Conservation (phyloP, 306 rosid species). For the Styphnolobium japonicum region DNA sequence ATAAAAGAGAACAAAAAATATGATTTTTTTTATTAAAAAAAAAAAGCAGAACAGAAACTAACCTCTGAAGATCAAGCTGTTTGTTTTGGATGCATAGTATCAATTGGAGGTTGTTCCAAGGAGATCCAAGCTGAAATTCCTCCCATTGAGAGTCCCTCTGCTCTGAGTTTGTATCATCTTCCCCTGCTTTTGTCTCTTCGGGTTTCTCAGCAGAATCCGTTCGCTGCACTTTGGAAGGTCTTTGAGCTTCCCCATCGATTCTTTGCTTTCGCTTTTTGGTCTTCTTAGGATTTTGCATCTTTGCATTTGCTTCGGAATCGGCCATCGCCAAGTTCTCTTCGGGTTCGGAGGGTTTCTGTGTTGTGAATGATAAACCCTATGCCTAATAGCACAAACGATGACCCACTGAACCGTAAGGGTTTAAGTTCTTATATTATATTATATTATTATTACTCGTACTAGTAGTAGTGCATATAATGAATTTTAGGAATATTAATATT, state of each 20-base stretch:
- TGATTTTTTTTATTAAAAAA: not conserved
- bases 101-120: constrained; percentile 77
- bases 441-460: too few relatives aligned
- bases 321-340: constrained; percentile 13
- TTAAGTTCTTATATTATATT: too few relatives aligned
- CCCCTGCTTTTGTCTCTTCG: constrained; percentile 16
- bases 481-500: too few relatives aligned
- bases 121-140: constrained; percentile 18
- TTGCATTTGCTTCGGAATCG: constrained; percentile 22
- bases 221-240: constrained; percentile 44
- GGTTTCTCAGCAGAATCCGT: constrained; percentile 15
- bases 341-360: not conserved
- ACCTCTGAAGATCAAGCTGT: constrained; percentile 59
- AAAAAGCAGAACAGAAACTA: not conserved
- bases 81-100: constrained; percentile 60
- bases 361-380: not conserved
- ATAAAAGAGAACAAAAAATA: not conserved
- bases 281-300: constrained; percentile 21
- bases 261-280: constrained; percentile 49
- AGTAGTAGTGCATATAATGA: too few relatives aligned
- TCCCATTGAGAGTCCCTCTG: not conserved
- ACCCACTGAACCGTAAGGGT: too few relatives aligned
- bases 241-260: constrained; percentile 10
- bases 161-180: not conserved
- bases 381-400: too few relatives aligned